A percentile compares a stretch with the other conserved stretches of the same genome.
Evolutionary conservation across 345 rosid genomes (phyloP).

Genomic region (Diplotaxis tenuifolia): DNA sequence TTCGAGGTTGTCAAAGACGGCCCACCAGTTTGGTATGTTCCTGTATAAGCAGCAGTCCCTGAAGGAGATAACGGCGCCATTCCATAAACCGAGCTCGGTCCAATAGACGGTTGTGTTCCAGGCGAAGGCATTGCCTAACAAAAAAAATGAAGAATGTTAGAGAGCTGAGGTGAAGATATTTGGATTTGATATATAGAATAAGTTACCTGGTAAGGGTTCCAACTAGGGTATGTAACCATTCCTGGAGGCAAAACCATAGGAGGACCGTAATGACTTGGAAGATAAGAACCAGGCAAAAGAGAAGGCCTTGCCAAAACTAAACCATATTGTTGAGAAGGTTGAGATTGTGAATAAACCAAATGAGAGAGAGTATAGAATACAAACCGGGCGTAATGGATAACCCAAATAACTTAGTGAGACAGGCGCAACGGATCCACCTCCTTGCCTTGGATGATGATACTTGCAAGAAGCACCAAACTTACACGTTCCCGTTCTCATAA

Average conservation of each 20-base stretch:
- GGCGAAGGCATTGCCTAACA: conserved; percentile 68
- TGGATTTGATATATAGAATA: too few species aligned
- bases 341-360: conserved; percentile 43
- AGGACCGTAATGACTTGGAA: conserved; percentile 70
- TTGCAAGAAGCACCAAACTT: conserved; percentile 94
- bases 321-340: conserved; percentile 72
- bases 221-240: conserved; percentile 69
- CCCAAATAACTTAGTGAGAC: conserved; percentile 67
- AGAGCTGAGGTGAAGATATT: neutral
- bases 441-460: conserved; percentile 90
- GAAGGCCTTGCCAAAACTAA: conserved; percentile 77
- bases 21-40: conserved; percentile 50
- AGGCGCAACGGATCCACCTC: conserved; percentile 54
- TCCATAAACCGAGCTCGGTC: conserved; percentile 61
- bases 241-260: conserved; percentile 62
- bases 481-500: conserved; percentile 88
- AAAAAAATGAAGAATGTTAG: neutral
- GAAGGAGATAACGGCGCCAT: conserved; percentile 70
- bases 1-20: conserved; percentile 53
- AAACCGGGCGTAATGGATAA: conserved; percentile 84
- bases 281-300: conserved; percentile 62
- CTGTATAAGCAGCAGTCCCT: conserved; percentile 59
- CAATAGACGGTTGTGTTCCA: conserved; percentile 58
- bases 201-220: conserved; percentile 72
- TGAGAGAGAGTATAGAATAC: conserved; percentile 31